Base-by-base conservation (phyloP, 2,329 filamentous ascomycete species). In the Neofusicoccum laricinum region DNA sequence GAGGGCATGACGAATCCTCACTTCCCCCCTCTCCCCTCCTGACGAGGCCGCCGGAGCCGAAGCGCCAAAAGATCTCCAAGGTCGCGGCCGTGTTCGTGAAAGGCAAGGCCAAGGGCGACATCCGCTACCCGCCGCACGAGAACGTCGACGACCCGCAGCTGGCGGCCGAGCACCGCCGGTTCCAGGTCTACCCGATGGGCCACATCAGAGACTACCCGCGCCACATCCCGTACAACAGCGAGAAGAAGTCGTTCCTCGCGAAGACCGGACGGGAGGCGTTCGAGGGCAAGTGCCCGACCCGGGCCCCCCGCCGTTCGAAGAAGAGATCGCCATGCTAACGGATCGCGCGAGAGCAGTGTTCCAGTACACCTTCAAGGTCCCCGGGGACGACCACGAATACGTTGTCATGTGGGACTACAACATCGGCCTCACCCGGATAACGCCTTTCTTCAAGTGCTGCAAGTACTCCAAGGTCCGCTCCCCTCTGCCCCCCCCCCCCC, bases 351-450 rank as follows among this genome's bases (percentile, higher is more conserved):
- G 8, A 15, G 10, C 57, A 95, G 91, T 92, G 30, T 93, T 93
- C 75, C 87, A 93, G 70, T 98, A 97, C 76, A 87, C 86, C 40
- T 97, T 96, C 81, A 85, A 83, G 69, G 75, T 90, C 3, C 90
- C 90, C 0, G 86, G 83, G 11, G 85, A 90, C 50, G 84, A 88
- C 1, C 84, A 82, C 67, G 82, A 85, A 61, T 93, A 90, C 75
- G 86, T 86, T 0, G 88, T 98, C 66, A 93, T 97, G 86, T 99
- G 95, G 95, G 95, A 99, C 77, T 97, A 97, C 80, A 94, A 96
- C 71, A 87, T 94, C 67, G 95, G 95, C 8, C 88, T 98, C 34
- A 93, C 98, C 67, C 89, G 94, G 67, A 96, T 96, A 77, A 97
- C 93, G 2, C 90, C 93, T 32, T 91, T 98, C 74, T 98, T 98